Conservation (phyloP, 176 grass and related monocot genomes). For the Chrysopogon serrulatus region DNA sequence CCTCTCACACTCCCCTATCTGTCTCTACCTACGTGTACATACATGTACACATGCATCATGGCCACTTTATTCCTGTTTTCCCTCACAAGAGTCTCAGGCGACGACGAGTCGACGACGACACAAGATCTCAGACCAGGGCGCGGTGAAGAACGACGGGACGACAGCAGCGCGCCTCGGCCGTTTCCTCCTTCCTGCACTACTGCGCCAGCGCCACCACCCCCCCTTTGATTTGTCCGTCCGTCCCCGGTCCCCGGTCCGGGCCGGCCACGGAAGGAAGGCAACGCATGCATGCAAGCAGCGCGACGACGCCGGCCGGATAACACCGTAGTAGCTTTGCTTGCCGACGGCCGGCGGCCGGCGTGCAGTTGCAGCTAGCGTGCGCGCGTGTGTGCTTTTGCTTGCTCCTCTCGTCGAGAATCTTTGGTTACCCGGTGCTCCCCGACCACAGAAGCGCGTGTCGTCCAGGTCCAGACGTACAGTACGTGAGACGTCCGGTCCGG, state of each 20-base stretch:
- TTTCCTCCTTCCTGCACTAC: not conserved
- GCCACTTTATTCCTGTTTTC: conserved; percentile 12
- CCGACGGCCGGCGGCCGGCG: not conserved
- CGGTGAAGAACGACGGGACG: not conserved
- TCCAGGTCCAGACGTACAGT: too few relatives aligned
- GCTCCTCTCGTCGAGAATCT: not conserved
- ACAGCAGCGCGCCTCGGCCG: not conserved
- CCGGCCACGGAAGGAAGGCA: not conserved
- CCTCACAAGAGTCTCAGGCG: not conserved
- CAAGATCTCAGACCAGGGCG: not conserved
- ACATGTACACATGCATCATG: conserved; percentile 5
- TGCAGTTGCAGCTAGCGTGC: not conserved
- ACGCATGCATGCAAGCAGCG: not conserved
- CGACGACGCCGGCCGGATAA: not conserved
- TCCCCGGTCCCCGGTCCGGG: not conserved
- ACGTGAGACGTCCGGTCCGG: not conserved
- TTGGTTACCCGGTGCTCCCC: not conserved
- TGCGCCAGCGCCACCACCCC: not conserved
- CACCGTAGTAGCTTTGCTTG: not conserved
- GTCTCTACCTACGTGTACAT: not conserved
- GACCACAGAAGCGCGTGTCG: not conserved
- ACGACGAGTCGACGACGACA: not conserved
- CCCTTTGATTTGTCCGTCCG: not conserved
- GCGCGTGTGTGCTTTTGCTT: not conserved
- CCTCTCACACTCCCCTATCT: not conserved